A percentile compares a stretch with the other conserved stretches of the same genome.
phyloP scores from a whole-genome alignment of 2,329 filamentous ascomycete species.

The Incumbomyces lentus region DNA sequence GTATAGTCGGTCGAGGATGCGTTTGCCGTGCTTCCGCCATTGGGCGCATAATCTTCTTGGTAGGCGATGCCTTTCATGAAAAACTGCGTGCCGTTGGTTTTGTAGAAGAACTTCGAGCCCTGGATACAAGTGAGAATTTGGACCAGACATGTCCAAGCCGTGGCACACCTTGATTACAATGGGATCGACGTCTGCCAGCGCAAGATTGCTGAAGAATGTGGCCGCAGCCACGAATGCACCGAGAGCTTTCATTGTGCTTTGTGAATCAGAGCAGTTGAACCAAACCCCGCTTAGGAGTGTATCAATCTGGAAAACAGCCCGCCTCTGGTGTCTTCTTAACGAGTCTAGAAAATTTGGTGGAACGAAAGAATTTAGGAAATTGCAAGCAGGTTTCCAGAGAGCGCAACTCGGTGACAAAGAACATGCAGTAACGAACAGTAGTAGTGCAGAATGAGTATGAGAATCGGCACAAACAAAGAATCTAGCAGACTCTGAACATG shows the following conservation, averaged over 20 bases:
- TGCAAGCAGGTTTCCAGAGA: neutral
- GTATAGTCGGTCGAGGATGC: conserved; percentile 50
- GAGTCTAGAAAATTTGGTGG: too few species aligned
- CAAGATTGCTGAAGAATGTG: conserved; percentile 16
- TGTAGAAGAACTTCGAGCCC: conserved; percentile 83
- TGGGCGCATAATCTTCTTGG: conserved; percentile 60
- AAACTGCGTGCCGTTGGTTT: conserved; percentile 67
- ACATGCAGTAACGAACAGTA: neutral
- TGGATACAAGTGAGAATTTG: conserved; percentile 24
- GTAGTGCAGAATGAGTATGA: neutral
- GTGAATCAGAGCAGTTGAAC: neutral
- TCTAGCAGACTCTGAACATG: neutral
- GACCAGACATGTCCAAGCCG: neutral
- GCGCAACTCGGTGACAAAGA: neutral
- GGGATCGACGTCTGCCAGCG: conserved; percentile 38
- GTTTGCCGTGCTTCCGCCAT: conserved; percentile 30
- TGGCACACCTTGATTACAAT: conserved; percentile 53
- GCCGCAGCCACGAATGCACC: conserved; percentile 16
- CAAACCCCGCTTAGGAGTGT: neutral
- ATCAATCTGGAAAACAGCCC: too few species aligned
- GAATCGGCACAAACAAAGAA: neutral
- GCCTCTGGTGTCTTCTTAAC: too few species aligned
- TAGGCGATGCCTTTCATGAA: conserved; percentile 93
- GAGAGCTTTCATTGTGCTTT: conserved; percentile 19
- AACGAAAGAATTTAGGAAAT: neutral